phyloP scores from a whole-genome alignment of 2,329 filamentous ascomycete species.

The Aureobasidium sp. region DNA sequence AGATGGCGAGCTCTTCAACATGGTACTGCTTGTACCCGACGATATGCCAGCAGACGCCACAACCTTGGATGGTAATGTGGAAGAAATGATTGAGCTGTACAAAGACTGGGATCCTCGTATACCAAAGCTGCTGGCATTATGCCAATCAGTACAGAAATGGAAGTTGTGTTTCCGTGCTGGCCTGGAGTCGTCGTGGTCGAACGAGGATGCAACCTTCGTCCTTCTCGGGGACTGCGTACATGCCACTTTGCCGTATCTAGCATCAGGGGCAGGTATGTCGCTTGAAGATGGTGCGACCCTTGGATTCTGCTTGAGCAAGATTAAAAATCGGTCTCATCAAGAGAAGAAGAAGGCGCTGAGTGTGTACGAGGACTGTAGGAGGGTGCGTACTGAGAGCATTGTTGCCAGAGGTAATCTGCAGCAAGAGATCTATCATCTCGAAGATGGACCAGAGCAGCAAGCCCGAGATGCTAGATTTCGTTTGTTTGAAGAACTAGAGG shows the following conservation, averaged over 20 bases:
- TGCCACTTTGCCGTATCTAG: constrained; percentile 57
- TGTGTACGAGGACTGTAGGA: constrained; percentile 52
- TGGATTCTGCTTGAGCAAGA: constrained; percentile 46
- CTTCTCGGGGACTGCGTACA: constrained; percentile 59
- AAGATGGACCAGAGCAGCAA: constrained; percentile 50
- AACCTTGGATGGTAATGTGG: constrained; percentile 44
- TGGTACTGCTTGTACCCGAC: constrained; percentile 46
- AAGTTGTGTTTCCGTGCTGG: constrained; percentile 50
- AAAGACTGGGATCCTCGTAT: constrained; percentile 49
- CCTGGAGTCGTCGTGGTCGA: constrained; percentile 49
- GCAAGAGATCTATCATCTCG: constrained; percentile 55
- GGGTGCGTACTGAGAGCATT: constrained; percentile 52
- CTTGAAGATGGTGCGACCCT: constrained; percentile 54
- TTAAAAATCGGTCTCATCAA: constrained; percentile 35
- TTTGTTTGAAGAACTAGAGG: not conserved
- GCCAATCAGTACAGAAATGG: constrained; percentile 56
- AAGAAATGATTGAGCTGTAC: constrained; percentile 49
- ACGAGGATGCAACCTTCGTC: constrained; percentile 49
- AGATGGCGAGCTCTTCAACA: constrained; percentile 44
- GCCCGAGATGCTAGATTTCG: constrained; percentile 19
- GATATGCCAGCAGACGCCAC: constrained; percentile 41
- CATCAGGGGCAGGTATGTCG: constrained; percentile 52
- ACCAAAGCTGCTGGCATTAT: constrained; percentile 50
- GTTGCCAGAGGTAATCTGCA: constrained; percentile 55
- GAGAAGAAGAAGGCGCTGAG: constrained; percentile 33